Conservation (phyloP, 352 stramenopile genomes). For the Vaucheria bursata region DNA sequence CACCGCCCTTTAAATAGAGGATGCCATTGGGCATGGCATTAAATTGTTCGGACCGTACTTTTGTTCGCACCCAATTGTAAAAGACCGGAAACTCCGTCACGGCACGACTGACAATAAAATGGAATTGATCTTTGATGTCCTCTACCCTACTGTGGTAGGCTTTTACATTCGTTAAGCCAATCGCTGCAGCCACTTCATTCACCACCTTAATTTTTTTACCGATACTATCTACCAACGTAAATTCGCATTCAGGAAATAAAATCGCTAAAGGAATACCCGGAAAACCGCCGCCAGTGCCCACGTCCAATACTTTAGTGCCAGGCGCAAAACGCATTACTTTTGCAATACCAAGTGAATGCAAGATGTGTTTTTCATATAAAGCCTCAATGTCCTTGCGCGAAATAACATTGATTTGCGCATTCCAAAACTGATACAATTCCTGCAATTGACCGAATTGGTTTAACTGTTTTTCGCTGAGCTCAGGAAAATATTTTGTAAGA, state of each 20-base stretch:
- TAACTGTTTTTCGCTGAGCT: too few relatives aligned
- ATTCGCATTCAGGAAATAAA: conserved; percentile 30
- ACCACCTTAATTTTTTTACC: conserved; percentile 44
- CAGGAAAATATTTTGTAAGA: too few relatives aligned
- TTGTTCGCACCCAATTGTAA: too few relatives aligned
- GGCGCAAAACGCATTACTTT: conserved; percentile 25
- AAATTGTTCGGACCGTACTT: too few relatives aligned
- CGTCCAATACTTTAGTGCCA: conserved; percentile 34
- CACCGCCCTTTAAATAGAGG: too few relatives aligned
- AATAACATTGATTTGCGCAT: conserved; percentile 44
- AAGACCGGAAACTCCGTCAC: too few relatives aligned
- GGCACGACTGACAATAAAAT: too few relatives aligned
- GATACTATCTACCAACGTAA: conserved; percentile 38
- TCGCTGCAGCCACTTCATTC: conserved; percentile 33
- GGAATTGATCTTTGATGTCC: too few relatives aligned
- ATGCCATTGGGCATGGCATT: too few relatives aligned
- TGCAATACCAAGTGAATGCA: conserved; percentile 33
- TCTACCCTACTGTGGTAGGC: conserved; percentile 37
- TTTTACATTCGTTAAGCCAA: conserved; percentile 41
- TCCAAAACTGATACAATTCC: too few relatives aligned
- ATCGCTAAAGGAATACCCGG: conserved; percentile 42
- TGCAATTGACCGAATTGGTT: too few relatives aligned
- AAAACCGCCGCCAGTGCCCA: conserved; percentile 41
- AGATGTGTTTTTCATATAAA: conserved; percentile 28
- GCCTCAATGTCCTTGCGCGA: conserved; percentile 43